These are phyloP conservation scores for Stemphylium lycopersici DNA, from an alignment of 2,329 filamentous ascomycete genomes.

Conservation along the genomic window DNA sequence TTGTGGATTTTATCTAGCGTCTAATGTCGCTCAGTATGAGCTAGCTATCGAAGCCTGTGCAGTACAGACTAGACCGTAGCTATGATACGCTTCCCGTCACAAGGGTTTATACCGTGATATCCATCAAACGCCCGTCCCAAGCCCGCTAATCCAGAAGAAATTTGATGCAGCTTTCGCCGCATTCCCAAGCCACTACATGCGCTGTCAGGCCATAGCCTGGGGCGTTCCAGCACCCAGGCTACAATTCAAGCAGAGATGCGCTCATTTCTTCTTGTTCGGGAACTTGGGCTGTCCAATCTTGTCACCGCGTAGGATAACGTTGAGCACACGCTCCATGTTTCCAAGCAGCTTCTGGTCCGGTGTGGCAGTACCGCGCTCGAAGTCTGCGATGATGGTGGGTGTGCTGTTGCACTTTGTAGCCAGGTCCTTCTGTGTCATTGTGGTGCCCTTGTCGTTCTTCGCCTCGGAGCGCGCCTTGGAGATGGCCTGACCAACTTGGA, in stretches of 20 bases:
- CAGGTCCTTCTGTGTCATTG: conserved; percentile 87
- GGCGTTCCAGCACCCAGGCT: background rate
- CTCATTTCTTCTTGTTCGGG: conserved; percentile 62
- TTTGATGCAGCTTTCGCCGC: conserved; percentile 7
- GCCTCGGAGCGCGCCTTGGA: conserved; percentile 77
- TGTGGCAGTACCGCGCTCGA: conserved; percentile 78
- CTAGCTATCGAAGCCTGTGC: background rate
- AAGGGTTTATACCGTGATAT: conserved; percentile 22
- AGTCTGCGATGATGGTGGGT: conserved; percentile 77
- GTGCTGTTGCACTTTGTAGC: conserved; percentile 92
- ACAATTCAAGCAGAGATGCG: conserved; percentile 39
- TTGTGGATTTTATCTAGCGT: conserved; percentile 15
- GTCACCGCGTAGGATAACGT: conserved; percentile 82
- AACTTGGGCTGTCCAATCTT: conserved; percentile 88
- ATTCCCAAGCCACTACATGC: background rate
- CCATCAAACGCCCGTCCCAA: conserved; percentile 32
- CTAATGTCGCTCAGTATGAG: conserved; percentile 4
- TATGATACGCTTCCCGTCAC: conserved; percentile 5
- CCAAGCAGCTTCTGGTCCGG: conserved; percentile 84
- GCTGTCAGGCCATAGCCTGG: background rate
- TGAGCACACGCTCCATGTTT: conserved; percentile 82
- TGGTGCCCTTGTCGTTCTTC: conserved; percentile 73
- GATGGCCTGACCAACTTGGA: conserved; percentile 82
- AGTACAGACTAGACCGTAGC: conserved; percentile 4
- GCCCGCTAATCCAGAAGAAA: conserved; percentile 36